Base-by-base conservation (phyloP, 140 eudicot genomes). In the Ambrosia hybrid region DNA sequence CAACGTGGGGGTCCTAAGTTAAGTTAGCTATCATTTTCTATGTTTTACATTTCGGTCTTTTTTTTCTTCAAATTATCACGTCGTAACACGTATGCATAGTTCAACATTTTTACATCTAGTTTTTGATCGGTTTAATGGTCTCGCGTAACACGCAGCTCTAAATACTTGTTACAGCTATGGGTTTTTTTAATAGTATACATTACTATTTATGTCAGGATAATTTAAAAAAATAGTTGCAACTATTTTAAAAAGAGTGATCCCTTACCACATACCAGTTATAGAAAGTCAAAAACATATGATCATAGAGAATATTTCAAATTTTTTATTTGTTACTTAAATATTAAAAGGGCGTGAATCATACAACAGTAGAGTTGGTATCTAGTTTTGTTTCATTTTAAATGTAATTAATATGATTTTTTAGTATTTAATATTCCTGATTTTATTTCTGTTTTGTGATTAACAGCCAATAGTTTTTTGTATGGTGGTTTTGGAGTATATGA, bases 291-390 rank as follows among this genome's bases (percentile, higher is more conserved):
- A 14, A 66, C 51, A 16, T 66, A 15, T 16, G 52, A 63, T 60
- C 46, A 37, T 17, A 7, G 14, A 70, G 75, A 70, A 36, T 36
- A 70, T 36, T 38, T 39, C 9, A 10, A 11, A 9, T 11, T 26
- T 34, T 9, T 33, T 3, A 55, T 36, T 56, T 34, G 55, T 39
- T 37, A 37, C 38, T 38, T 37, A 38, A 70, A 53, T 37, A 34
- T 36, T 37, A 17, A 57, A 57, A 70, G 45, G 43, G 75, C 66
- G 48, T 70, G 75, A 70, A 70, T 70, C 65, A 70, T 56, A 56
- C 75, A 56, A 70, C 38, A 9, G 58, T 55, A 69, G 64, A 69
- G 45, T 51, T 11, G 63, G 43, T 63, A 36, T 38, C 38, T 15
- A 3, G 4, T 41, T 6, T 41, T 41, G 4, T 41, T 41, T 41